phyloP scores from a whole-genome alignment of 306 rosid genomes.

The Pachyrhizus erosus region DNA sequence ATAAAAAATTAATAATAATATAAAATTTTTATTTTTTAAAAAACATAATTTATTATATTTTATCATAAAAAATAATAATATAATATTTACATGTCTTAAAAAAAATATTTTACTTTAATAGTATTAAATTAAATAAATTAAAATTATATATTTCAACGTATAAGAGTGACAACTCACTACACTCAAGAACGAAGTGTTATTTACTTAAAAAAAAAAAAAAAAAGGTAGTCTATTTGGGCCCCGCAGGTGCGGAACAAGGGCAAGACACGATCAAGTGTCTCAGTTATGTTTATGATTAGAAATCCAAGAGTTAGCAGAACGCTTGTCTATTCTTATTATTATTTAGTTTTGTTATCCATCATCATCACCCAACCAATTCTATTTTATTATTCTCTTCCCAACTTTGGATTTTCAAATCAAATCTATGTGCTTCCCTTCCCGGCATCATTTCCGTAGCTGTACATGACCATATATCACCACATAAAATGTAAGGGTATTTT shows the following conservation, averaged over 20 bases:
- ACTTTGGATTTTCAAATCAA: slow-evolving; percentile 7
- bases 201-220: too few relatives aligned
- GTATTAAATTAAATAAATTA: too few relatives aligned
- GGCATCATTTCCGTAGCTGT: not conserved
- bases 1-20: too few relatives aligned
- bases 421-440: slow-evolving; percentile 2
- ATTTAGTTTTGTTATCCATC: not conserved
- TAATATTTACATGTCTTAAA: too few relatives aligned
- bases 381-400: not conserved
- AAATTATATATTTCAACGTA: too few relatives aligned
- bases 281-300: not conserved
- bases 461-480: too few relatives aligned
- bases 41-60: too few relatives aligned
- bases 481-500: not conserved
- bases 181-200: too few relatives aligned
- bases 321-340: not conserved
- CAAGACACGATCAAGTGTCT: not conserved
- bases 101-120: too few relatives aligned
- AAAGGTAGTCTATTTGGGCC: not conserved
- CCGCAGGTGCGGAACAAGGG: not conserved
- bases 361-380: not conserved
- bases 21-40: too few relatives aligned
- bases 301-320: not conserved
- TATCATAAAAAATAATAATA: too few relatives aligned
- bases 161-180: too few relatives aligned